Evolutionary conservation across 306 rosid species (phyloP), one percentile per base, ranked within the genome.

Genomic region (Sicyos edulis): DNA sequence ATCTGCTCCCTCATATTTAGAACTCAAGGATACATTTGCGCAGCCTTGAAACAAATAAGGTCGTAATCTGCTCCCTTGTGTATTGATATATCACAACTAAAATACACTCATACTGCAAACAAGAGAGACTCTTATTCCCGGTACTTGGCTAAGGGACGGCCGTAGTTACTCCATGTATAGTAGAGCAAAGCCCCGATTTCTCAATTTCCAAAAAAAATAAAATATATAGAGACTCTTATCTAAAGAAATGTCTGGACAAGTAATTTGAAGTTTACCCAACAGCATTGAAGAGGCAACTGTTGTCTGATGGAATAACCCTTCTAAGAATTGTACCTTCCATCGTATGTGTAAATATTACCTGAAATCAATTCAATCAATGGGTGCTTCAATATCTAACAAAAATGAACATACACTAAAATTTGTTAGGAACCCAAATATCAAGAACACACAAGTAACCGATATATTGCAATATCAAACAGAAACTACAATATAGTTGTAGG

Each of bases 261-360:
- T 3, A 19, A 45, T 40, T 16, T 11, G 62, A 71, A 76, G 77
- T 83, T 74, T 81, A 95, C 99, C 99, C 97, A 32, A 95, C 89
- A 5, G 99, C 99, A 78, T 95, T 95, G 73, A 95, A 95, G 77
- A 95, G 89, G 77, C 99, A 95, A 79, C 96, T 91, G 77, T 95
- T 91, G 77, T 87, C 86, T 20, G 97, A 89, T 75, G 93, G 96
- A 80, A 89, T 91, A 34, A 89, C 91, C 77, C 96, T 88, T 83
- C 97, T 88, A 69, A 79, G 80, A 22, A 91, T 79, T 69, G 72
- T 55, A n/a, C 96, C 97, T 74, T 91, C 97, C 97, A 87, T 90
- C 74, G 52, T 79, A 16, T 4, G 74, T 34, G 57, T 21, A 58
- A 2, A 24, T 77, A 54, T 22, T 56, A 40, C 82, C 91, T 83